phyloP scores from a whole-genome alignment of 2,329 filamentous ascomycete species.

The Lizonia empirigonia region DNA sequence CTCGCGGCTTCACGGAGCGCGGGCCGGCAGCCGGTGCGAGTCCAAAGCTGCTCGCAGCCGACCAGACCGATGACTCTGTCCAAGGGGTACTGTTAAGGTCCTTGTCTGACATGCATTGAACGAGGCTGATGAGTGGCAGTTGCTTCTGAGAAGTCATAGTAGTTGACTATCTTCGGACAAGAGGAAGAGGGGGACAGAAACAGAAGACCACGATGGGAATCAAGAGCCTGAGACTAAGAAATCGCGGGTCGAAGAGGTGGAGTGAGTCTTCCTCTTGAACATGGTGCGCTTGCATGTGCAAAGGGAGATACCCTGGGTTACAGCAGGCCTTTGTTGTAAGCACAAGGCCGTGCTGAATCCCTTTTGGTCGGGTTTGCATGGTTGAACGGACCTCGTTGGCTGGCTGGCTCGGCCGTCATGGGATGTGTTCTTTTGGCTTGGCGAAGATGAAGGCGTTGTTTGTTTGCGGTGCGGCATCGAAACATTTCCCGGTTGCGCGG shows the following conservation, averaged over 20 bases:
- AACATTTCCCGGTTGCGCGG: too few relatives aligned
- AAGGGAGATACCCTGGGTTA: neutral
- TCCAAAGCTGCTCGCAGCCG: conserved; percentile 64
- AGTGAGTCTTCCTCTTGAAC: conserved; percentile 6
- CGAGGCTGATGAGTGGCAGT: conserved; percentile 15
- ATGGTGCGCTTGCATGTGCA: neutral
- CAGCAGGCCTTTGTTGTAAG: neutral
- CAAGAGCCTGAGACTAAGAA: conserved; percentile 12
- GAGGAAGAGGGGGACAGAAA: conserved; percentile 12
- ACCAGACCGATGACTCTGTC: conserved; percentile 67
- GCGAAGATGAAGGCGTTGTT: too few relatives aligned
- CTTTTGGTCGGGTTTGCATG: neutral
- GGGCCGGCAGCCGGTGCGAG: conserved; percentile 65
- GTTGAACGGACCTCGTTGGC: too few relatives aligned
- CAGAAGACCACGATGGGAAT: neutral
- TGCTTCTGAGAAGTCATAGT: conserved; percentile 19
- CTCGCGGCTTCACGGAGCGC: conserved; percentile 70
- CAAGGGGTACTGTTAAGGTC: conserved; percentile 53
- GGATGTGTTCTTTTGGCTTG: too few relatives aligned
- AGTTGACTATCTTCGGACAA: conserved; percentile 21
- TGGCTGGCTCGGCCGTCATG: too few relatives aligned
- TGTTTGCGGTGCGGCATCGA: too few relatives aligned
- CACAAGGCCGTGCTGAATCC: neutral
- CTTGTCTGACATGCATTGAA: conserved; percentile 12
- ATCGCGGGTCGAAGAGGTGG: neutral